These are phyloP conservation scores for Areca catechu DNA, from an alignment of 176 grass and related monocot species.

Conservation along the genomic window DNA sequence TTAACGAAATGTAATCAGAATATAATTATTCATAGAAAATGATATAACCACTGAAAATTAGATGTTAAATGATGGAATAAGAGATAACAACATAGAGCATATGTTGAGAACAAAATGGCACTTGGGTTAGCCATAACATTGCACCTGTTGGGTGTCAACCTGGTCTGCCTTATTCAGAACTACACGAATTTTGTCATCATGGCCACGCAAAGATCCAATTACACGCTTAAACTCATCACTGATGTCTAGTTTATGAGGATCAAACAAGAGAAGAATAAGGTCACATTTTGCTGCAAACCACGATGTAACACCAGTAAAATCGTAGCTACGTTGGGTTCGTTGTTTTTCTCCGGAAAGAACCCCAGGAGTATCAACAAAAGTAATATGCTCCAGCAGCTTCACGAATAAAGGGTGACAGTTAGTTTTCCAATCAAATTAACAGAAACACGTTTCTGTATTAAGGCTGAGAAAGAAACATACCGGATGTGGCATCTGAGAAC, in stretches of 20 bases:
- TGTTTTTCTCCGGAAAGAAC: conserved; percentile 16
- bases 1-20: no score
- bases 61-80: no score
- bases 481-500: conserved; percentile 96
- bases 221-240: conserved; percentile 21
- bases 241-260: conserved; percentile 21
- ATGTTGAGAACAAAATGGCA: no score
- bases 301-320: conserved; percentile 18
- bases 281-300: conserved; percentile 25
- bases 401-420: no score
- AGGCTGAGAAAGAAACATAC: conserved; percentile 25
- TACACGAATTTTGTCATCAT: conserved; percentile 19
- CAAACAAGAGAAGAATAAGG: conserved; percentile 13
- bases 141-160: conserved; percentile 88
- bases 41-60: no score
- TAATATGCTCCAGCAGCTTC: no score
- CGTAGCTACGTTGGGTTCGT: conserved; percentile 22
- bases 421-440: no score
- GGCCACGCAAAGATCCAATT: conserved; percentile 15
- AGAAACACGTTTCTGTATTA: no score
- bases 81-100: no score
- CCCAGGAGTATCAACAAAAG: no score
- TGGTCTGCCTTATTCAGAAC: conserved; percentile 50
- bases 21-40: no score
- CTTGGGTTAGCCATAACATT: not conserved